phyloP scores from a whole-genome alignment of 192 early-diverging fungal species.

The Gonapodya prolifera region DNA sequence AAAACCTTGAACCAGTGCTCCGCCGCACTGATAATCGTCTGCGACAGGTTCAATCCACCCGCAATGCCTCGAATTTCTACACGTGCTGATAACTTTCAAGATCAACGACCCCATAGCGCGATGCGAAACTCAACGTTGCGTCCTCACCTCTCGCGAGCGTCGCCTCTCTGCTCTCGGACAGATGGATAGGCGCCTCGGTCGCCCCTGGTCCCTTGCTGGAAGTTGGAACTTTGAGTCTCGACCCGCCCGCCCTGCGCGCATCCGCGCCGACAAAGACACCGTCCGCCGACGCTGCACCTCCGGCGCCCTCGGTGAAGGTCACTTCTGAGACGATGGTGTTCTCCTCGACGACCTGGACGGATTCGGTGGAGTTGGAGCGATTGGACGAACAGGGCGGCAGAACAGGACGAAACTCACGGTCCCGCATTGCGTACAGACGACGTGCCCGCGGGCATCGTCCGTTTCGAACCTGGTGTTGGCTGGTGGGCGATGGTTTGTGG shows the following conservation, averaged over 20 bases:
- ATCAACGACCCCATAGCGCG: slow-evolving; percentile 1
- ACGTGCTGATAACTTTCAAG: slow-evolving; percentile 41
- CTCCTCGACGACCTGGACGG: slow-evolving; percentile 75
- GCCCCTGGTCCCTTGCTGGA: slow-evolving; percentile 19
- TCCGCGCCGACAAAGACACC: slow-evolving; percentile 54
- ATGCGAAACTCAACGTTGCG: neutral
- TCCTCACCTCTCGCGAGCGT: slow-evolving; percentile 4
- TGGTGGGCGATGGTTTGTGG: too few relatives aligned
- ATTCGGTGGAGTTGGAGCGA: slow-evolving; percentile 4
- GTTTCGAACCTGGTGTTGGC: slow-evolving; percentile 42
- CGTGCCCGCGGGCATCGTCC: slow-evolving; percentile 56
- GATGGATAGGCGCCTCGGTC: slow-evolving; percentile 3
- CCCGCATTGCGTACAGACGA: slow-evolving; percentile 52
- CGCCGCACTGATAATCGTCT: slow-evolving; percentile 65
- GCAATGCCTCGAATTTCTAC: slow-evolving; percentile 61
- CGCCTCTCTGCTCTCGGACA: slow-evolving; percentile 6
- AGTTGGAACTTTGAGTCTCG: too few relatives aligned
- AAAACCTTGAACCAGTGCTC: slow-evolving; percentile 78
- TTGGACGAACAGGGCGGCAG: neutral
- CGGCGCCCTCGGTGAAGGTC: slow-evolving; percentile 71
- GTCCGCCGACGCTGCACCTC: slow-evolving; percentile 61
- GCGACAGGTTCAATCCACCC: slow-evolving; percentile 52
- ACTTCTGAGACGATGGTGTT: slow-evolving; percentile 87
- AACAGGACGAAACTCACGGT: slow-evolving; percentile 17
- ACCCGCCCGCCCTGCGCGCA: too few relatives aligned